Evolutionary conservation across 208 protist genomes (phyloP).

Genomic region (Wallacemonas rigidus): DNA sequence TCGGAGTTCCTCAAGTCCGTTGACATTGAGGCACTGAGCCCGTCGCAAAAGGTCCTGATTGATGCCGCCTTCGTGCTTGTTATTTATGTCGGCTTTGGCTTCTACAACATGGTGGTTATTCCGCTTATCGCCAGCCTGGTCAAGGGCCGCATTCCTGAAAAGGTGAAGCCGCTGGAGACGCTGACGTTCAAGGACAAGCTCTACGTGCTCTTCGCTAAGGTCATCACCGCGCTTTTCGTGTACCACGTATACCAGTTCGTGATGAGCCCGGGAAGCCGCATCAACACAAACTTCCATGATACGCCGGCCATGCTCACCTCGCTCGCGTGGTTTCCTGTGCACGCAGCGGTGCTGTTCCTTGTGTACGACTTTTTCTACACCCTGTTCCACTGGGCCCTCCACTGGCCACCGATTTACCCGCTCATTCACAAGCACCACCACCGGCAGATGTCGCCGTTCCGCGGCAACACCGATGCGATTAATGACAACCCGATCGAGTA

Average conservation of each 20-base stretch:
- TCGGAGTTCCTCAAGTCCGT: constrained; percentile 4
- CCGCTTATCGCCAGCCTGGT: constrained; percentile 41
- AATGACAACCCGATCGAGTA: constrained; percentile 94
- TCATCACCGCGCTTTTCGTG: constrained; percentile 62
- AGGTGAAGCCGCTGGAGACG: constrained; percentile 42
- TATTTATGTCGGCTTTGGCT: constrained; percentile 62
- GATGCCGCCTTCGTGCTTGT: constrained; percentile 38
- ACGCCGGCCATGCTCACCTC: constrained; percentile 25
- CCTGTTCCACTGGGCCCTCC: constrained; percentile 85
- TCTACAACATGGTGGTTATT: constrained; percentile 61
- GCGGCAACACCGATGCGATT: constrained; percentile 89
- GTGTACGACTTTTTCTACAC: constrained; percentile 94
- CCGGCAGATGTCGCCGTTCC: constrained; percentile 85
- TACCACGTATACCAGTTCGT: constrained; percentile 65
- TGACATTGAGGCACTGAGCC: constrained; percentile 4
- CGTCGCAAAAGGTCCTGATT: constrained; percentile 19
- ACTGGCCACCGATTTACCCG: constrained; percentile 83
- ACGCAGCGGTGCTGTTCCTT: constrained; percentile 65
- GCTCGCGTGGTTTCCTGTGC: constrained; percentile 55
- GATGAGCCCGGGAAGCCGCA: constrained; percentile 45
- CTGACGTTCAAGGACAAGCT: constrained; percentile 54
- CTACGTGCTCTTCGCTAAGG: constrained; percentile 59
- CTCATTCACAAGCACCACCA: constrained; percentile 93
- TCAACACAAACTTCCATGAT: constrained; percentile 43
- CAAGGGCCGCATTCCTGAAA: constrained; percentile 40